phyloP scores from a whole-genome alignment of 495 filamentous ascomycete species.

The Hamigera avellanea region DNA sequence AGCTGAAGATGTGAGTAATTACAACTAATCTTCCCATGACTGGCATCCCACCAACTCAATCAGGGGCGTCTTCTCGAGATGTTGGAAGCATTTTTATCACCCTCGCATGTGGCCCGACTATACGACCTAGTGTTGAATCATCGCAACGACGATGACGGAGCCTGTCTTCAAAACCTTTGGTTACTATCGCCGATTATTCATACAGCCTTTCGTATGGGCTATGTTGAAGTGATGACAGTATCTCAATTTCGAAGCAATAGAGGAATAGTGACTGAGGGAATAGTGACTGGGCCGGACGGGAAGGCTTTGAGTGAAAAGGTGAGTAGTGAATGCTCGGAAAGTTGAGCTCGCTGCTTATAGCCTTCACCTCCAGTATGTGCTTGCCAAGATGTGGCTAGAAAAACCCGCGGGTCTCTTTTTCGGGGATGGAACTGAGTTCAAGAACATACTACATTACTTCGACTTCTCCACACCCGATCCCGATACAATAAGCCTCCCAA shows the following conservation, averaged over 20 bases:
- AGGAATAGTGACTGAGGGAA: no score
- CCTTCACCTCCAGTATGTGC: constrained; percentile 1
- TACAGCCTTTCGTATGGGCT: constrained; percentile 6
- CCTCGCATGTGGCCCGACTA: constrained; percentile 1
- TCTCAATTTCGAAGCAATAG: neutral
- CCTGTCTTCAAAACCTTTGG: constrained; percentile 4
- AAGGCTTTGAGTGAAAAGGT: neutral
- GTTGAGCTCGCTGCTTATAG: no score
- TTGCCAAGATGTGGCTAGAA: neutral
- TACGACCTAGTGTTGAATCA: neutral
- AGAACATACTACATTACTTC: neutral
- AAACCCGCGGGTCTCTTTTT: neutral
- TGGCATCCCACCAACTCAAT: neutral
- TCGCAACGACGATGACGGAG: neutral
- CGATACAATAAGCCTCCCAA: constrained; percentile 1
- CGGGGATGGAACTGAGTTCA: neutral
- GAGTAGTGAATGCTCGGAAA: neutral
- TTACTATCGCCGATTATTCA: constrained; percentile 7
- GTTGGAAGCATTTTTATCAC: constrained; percentile 3
- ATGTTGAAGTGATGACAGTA: constrained; percentile 2
- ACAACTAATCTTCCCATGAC: no score
- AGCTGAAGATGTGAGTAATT: neutral
- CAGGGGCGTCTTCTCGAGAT: constrained; percentile 1
- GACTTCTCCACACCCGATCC: constrained; percentile 1
- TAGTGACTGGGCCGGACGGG: neutral